Evolutionary conservation across 1,284 basidiomycete genomes (phyloP).

Genomic region (Chiua sp.): DNA sequence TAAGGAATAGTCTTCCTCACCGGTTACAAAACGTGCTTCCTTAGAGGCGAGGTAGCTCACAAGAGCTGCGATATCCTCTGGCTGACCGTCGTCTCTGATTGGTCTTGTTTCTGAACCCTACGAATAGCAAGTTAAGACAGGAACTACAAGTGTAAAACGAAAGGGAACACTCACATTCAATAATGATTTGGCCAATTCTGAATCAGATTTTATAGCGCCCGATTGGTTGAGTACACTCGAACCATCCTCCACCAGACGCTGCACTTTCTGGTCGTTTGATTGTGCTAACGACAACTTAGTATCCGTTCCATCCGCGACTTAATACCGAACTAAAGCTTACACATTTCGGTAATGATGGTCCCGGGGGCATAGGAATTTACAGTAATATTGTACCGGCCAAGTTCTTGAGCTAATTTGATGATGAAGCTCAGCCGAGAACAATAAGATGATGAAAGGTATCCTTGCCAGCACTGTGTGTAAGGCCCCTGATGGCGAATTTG

Average conservation of each 20-base stretch:
- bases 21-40: constrained; percentile 12
- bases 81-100: neutral
- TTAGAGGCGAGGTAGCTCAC: constrained; percentile 27
- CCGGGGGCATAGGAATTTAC: constrained; percentile 29
- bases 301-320: neutral
- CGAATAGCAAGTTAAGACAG: neutral
- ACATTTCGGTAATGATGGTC: constrained; percentile 12
- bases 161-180: neutral
- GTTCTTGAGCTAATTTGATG: constrained; percentile 24
- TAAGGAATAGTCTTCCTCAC: neutral
- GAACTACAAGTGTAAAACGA: too few species aligned
- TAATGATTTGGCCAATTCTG: neutral
- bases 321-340: constrained; percentile 7
- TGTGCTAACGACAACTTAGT: neutral
- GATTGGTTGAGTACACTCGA: neutral
- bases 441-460: too few species aligned
- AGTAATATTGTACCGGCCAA: constrained; percentile 33
- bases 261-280: neutral
- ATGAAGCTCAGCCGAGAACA: neutral
- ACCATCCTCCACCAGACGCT: neutral
- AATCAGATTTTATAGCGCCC: neutral
- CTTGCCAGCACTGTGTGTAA: constrained; percentile 31
- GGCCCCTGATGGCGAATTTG: constrained; percentile 39
- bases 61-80: constrained; percentile 22
- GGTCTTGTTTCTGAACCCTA: neutral